Evolutionary conservation across 345 rosid species (phyloP).

Genomic region (Adansonia digitata): DNA sequence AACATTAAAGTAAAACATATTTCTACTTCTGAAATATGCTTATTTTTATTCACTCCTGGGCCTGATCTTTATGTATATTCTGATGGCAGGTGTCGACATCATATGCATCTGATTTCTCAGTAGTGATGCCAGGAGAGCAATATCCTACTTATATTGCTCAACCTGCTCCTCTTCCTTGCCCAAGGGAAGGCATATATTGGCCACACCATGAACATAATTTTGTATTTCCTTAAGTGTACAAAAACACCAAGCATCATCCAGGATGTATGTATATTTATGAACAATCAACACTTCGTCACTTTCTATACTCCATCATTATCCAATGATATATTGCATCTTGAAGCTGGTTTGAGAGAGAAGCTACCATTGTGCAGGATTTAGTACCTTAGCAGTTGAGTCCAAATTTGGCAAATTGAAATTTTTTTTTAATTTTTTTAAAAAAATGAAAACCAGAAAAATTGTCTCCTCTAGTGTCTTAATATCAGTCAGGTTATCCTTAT

Average conservation of each 20-base stretch:
- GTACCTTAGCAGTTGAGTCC: neutral
- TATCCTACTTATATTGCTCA: slow-evolving; percentile 75
- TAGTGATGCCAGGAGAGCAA: slow-evolving; percentile 82
- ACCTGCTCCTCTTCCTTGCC: slow-evolving; percentile 75
- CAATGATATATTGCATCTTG: slow-evolving; percentile 10
- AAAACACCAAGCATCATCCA: neutral
- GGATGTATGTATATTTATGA: slow-evolving; percentile 9
- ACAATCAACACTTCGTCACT: neutral
- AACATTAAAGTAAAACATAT: neutral
- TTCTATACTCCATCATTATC: slow-evolving; percentile 5
- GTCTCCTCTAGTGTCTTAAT: neutral
- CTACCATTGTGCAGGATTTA: neutral
- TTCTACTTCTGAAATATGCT: neutral
- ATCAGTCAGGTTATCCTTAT: neutral
- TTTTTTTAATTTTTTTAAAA: no score
- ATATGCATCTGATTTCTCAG: slow-evolving; percentile 60
- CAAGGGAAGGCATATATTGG: slow-evolving; percentile 63
- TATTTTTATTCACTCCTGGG: neutral
- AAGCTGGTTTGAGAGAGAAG: neutral
- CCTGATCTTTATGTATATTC: neutral
- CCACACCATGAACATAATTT: slow-evolving; percentile 48
- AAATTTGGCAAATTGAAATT: neutral
- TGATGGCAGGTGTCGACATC: slow-evolving; percentile 35
- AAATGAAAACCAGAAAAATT: neutral
- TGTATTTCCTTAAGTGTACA: slow-evolving; percentile 22